Evolutionary conservation across 2,329 filamentous ascomycete species (phyloP).

Genomic region (Pestalotiopsis sp.): DNA sequence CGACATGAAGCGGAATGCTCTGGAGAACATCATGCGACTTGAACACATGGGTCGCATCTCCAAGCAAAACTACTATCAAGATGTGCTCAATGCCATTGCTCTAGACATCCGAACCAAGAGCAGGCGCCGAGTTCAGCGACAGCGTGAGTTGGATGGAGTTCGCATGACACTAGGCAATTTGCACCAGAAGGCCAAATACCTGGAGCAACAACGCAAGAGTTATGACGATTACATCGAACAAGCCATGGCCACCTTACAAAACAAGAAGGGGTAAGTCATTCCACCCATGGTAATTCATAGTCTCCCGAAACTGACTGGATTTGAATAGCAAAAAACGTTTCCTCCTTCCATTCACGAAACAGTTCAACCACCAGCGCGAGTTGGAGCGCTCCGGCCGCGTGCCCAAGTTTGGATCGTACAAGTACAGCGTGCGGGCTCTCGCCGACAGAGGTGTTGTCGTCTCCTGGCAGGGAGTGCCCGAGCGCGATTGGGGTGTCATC

Average conservation of each 20-base stretch:
- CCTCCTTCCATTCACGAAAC: conserved; percentile 94
- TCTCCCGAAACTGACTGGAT: conserved; percentile 34
- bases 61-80: conserved; percentile 91
- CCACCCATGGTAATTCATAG: background rate
- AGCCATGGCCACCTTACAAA: conserved; percentile 95
- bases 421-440: conserved; percentile 88
- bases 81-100: conserved; percentile 96
- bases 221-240: conserved; percentile 99
- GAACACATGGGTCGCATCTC: conserved; percentile 88
- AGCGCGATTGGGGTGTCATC: conserved; percentile 86
- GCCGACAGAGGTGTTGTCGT: conserved; percentile 94
- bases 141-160: conserved; percentile 86
- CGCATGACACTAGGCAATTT: conserved; percentile 74
- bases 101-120: conserved; percentile 98
- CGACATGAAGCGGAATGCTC: conserved; percentile 87
- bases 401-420: conserved; percentile 97
- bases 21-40: conserved; percentile 91
- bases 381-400: conserved; percentile 89
- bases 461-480: conserved; percentile 81
- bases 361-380: conserved; percentile 98
- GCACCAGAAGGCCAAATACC: conserved; percentile 84
- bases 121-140: conserved; percentile 84
- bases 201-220: conserved; percentile 93
- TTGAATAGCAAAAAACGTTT: conserved; percentile 88
- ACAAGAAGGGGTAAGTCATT: conserved; percentile 78